Base-by-base conservation (phyloP, 345 rosid species). In the Citrus australasica region DNA sequence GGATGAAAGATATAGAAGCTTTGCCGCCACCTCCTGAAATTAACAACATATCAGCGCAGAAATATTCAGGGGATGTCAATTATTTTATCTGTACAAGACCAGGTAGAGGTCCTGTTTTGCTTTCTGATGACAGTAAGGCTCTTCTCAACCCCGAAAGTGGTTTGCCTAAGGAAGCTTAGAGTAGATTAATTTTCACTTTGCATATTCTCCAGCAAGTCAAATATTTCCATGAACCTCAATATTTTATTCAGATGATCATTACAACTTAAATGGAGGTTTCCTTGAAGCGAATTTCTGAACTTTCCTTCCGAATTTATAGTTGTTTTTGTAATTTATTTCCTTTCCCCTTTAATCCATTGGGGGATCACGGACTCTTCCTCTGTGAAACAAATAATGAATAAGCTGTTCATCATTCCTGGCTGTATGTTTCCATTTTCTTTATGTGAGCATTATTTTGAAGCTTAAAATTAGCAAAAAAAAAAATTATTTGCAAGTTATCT, bases 41-140 rank as follows among this genome's bases (percentile, higher is more conserved):
- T 1, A 88, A 84, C 80, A 86, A 82, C 35, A 71, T 65, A 61
- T 79, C 89, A 38, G 81, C 87, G 75, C 89, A 79, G 81, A 93
- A 91, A 84, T 85, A 79, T 75, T 82, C 79, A 81, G 99, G 94
- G 32, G 94, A 88, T 73, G 92, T 93, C 61, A 88, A 86, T 81
- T 92, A 95, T 83, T 91, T 95, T 83, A 95, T 95, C 76, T 92
- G 98, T 79, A 95, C 94, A n/a, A 86, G 89, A 86, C 91, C 96
- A 33, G 99, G 99, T 11, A 83, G 83, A 80, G 97, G 99, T 60
- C 97, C 98, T 0, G 88, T 87, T 72, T 60, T 93, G 87, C 89
- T 95, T 73, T 70, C 87, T 5, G 88, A 92, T 68, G 90, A 89
- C 73, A 85, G 82, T 35, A 85, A 82, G 60, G 91, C 96, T 30